Evolutionary conservation across 2,329 filamentous ascomycete species (phyloP).

Genomic region (Fusarium mundagurra): DNA sequence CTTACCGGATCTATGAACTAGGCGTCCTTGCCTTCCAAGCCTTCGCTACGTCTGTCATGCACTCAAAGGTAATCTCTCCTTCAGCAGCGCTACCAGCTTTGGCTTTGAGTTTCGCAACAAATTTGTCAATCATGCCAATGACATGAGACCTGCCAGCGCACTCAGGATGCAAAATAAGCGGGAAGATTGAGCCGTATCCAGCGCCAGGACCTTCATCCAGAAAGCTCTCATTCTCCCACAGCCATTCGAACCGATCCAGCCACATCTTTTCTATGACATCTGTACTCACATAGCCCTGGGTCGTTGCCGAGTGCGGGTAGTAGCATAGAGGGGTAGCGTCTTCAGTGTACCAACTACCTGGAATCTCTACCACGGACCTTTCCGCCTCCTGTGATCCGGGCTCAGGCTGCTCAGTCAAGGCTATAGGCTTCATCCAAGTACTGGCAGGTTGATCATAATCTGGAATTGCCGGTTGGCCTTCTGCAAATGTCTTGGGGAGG

Average conservation of each 20-base stretch:
- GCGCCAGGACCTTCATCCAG: not conserved
- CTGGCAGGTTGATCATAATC: not conserved
- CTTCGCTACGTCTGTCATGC: not conserved
- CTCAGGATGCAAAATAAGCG: not conserved
- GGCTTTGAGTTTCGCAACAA: not conserved
- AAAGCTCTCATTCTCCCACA: not conserved
- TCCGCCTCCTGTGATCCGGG: fast-evolving
- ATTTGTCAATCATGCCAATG: not conserved
- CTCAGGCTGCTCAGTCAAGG: fast-evolving
- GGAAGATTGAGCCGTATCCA: not conserved
- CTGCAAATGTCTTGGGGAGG: not conserved
- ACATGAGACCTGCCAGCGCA: not conserved
- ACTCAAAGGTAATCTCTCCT: not conserved
- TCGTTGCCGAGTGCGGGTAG: not conserved
- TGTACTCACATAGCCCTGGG: not conserved
- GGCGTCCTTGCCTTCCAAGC: not conserved
- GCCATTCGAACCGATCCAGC: not conserved
- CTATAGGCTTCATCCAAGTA: not conserved
- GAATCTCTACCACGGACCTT: not conserved
- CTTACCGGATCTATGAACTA: not conserved
- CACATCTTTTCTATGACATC: not conserved
- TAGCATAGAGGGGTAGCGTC: not conserved
- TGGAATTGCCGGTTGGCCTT: not conserved
- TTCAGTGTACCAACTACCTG: not conserved
- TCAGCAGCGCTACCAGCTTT: not conserved